These are phyloP conservation scores for Gnaphalium uliginosum DNA, from an alignment of 129 eudicot species.

Conservation along the genomic window DNA sequence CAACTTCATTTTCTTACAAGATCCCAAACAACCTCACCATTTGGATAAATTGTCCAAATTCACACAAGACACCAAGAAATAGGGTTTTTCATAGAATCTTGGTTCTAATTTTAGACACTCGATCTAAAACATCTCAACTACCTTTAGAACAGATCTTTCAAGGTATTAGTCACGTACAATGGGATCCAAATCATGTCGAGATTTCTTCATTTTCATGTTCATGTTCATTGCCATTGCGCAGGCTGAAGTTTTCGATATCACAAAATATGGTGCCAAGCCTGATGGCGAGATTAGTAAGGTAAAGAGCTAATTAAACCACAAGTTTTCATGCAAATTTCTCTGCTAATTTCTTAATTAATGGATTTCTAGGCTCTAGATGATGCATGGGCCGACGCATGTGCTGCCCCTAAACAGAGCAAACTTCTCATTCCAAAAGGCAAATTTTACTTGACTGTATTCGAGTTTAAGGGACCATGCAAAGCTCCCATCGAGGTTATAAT, in stretches of 20 bases:
- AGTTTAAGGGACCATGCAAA: conserved; percentile 46
- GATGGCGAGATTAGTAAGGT: conserved; percentile 38
- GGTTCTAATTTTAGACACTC: conserved; percentile 28
- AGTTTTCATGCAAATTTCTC: too few species aligned
- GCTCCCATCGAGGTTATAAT: conserved; percentile 31
- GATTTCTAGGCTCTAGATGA: conserved; percentile 25
- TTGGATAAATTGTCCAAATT: not conserved
- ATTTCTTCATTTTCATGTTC: conserved; percentile 1
- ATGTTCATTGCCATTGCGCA: not conserved
- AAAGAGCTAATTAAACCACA: not conserved
- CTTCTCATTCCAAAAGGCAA: conserved; percentile 30
- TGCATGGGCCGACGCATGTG: conserved; percentile 39
- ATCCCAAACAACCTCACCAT: not conserved
- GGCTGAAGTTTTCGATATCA: conserved; percentile 31
- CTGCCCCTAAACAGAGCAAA: conserved; percentile 23
- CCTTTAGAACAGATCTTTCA: not conserved
- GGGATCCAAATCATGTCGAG: conserved; percentile 20
- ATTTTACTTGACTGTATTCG: conserved; percentile 33
- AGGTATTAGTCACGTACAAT: conserved; percentile 4
- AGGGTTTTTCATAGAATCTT: conserved; percentile 23
- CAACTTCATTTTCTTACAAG: not conserved
- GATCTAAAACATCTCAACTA: conserved; percentile 10
- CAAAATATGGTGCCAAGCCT: conserved; percentile 32
- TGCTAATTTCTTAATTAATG: not conserved
- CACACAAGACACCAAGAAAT: conserved; percentile 22